Evolutionary conservation across 1,139 yeast genomes (phyloP).

Genomic region (Candida gigantensis): DNA sequence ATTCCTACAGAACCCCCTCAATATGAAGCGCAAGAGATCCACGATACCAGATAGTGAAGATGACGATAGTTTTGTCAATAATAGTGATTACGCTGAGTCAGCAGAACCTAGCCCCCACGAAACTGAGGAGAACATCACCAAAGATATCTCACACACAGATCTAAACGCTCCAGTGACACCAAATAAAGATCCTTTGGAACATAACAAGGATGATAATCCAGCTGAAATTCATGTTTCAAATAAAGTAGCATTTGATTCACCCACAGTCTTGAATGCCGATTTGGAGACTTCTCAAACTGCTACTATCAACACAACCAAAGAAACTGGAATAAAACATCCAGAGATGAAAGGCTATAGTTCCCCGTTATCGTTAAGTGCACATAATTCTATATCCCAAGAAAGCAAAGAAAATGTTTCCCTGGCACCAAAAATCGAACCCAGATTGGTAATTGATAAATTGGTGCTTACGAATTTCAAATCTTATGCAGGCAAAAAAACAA

Average conservation of each 20-base stretch:
- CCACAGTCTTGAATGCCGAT: constrained; percentile 5
- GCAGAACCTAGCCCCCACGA: not conserved
- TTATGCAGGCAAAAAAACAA: constrained; percentile 90
- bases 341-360: constrained; percentile 4
- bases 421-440: constrained; percentile 34
- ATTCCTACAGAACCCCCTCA: no score
- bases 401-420: constrained; percentile 10
- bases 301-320: no score
- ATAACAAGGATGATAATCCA: no score
- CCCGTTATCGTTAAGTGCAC: not conserved
- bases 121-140: not conserved
- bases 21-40: constrained; percentile 23
- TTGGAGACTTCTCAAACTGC: constrained; percentile 1
- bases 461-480: constrained; percentile 88
- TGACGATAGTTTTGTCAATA: constrained; percentile 38
- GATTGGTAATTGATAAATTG: constrained; percentile 74
- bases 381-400: constrained; percentile 11
- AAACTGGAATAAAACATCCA: no score
- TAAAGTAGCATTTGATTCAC: not conserved
- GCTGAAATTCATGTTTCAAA: no score
- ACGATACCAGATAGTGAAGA: constrained; percentile 17
- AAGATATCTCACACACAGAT: no score
- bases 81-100: constrained; percentile 35
- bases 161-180: no score
- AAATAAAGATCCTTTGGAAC: no score